phyloP scores from a whole-genome alignment of 2,329 filamentous ascomycete species.

The Pseudocercospora vitis region DNA sequence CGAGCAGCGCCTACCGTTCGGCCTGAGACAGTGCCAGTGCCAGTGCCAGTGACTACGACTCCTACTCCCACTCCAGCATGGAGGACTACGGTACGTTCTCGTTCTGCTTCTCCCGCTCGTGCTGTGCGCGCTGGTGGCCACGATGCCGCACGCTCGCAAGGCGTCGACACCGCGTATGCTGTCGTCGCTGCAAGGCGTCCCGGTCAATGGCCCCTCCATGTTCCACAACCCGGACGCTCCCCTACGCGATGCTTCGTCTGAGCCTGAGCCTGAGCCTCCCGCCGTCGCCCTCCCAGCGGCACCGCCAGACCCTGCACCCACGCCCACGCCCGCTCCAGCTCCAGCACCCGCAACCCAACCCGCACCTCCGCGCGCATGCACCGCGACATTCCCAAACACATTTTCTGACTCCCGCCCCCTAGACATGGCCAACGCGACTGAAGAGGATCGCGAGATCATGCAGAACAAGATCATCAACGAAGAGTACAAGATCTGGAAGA shows the following conservation, averaged over 20 bases:
- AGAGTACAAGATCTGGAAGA: slow-evolving; percentile 99
- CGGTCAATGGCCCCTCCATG: slow-evolving; percentile 17
- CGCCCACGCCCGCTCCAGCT: background rate
- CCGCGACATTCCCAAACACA: no score
- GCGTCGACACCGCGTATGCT: slow-evolving; percentile 10
- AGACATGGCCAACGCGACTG: slow-evolving; percentile 22
- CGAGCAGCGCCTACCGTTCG: background rate
- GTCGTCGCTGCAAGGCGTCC: slow-evolving; percentile 15
- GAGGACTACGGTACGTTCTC: background rate
- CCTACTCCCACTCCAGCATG: background rate
- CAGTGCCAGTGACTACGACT: no score
- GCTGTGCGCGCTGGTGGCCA: background rate
- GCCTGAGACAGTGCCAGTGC: background rate
- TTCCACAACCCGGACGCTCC: slow-evolving; percentile 18
- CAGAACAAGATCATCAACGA: slow-evolving; percentile 93
- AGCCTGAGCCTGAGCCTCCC: no score
- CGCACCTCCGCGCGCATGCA: no score
- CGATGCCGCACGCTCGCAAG: slow-evolving; percentile 6
- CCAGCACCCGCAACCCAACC: no score
- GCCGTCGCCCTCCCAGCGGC: no score
- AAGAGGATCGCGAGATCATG: slow-evolving; percentile 41
- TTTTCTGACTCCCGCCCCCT: slow-evolving; percentile 1
- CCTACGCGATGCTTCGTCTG: no score
- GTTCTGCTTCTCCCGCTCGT: background rate
- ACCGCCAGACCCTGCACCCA: no score